A percentile compares a stretch with the other conserved stretches of the same genome.
Evolutionary conservation across 805 yeast genomes (phyloP).

Genomic region (Cyberlindnera meyerae): DNA sequence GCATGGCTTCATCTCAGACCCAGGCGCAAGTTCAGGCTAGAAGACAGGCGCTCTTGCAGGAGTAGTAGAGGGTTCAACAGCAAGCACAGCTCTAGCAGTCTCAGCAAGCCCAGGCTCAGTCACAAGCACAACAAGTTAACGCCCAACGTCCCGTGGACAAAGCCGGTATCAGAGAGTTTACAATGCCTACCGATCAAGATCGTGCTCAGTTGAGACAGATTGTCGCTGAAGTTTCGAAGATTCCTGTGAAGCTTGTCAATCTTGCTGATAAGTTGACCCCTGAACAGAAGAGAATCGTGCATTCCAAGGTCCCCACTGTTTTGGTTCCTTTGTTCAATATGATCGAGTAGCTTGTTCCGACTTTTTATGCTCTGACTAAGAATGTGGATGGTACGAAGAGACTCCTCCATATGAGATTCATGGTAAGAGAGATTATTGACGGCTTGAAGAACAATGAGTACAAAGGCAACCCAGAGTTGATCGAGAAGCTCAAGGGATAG

Average conservation of each 20-base stretch:
- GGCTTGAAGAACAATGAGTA: constrained; percentile 59
- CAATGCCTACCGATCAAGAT: constrained; percentile 52
- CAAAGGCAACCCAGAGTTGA: constrained; percentile 66
- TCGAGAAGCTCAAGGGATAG: constrained; percentile 66
- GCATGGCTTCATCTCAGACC: no score
- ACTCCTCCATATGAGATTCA: constrained; percentile 70
- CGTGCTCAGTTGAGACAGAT: constrained; percentile 56
- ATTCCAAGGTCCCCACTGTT: constrained; percentile 47
- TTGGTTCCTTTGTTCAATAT: constrained; percentile 51
- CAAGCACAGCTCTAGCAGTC: constrained; percentile 7
- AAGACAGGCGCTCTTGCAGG: constrained; percentile 10
- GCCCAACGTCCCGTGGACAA: constrained; percentile 1
- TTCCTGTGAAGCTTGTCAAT: constrained; percentile 62
- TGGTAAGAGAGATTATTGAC: constrained; percentile 73
- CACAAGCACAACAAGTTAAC: constrained; percentile 5
- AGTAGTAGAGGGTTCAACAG: constrained; percentile 13
- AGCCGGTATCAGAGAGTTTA: constrained; percentile 15
- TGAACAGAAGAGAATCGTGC: constrained; percentile 59
- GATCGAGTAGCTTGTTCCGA: constrained; percentile 73
- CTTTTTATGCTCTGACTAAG: constrained; percentile 70
- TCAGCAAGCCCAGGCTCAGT: constrained; percentile 10
- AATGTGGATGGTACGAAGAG: constrained; percentile 72
- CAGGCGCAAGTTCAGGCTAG: constrained; percentile 10
- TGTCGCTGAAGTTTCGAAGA: constrained; percentile 62
- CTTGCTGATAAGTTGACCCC: constrained; percentile 55